A percentile compares a stretch with the other conserved stretches of the same genome.
phyloP scores from a whole-genome alignment of 2,329 filamentous ascomycete genomes.

The Triangularia setosa region DNA sequence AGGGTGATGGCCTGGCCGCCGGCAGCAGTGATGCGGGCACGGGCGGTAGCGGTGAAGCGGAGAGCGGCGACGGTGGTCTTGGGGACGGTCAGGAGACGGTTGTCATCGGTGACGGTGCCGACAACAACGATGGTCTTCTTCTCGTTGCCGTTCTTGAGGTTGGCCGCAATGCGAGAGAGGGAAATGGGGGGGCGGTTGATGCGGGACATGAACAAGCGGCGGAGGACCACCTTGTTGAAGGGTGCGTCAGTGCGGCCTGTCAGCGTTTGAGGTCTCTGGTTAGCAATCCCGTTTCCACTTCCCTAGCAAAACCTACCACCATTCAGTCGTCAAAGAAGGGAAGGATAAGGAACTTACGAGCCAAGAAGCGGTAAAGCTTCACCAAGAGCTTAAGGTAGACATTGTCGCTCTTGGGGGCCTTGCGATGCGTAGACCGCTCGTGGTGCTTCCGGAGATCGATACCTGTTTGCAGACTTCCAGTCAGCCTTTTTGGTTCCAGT shows the following conservation, averaged over 20 bases:
- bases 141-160: slow-evolving; percentile 60
- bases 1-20: slow-evolving; percentile 94
- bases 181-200: slow-evolving; percentile 97
- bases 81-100: slow-evolving; percentile 83
- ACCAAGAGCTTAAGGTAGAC: slow-evolving; percentile 95
- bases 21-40: slow-evolving; percentile 86
- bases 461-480: slow-evolving; percentile 46
- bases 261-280: background rate
- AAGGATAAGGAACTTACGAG: slow-evolving; percentile 59
- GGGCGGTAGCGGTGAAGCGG: slow-evolving; percentile 93
- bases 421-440: slow-evolving; percentile 73
- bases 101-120: slow-evolving; percentile 96
- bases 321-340: background rate
- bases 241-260: slow-evolving; percentile 88
- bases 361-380: slow-evolving; percentile 96
- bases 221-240: slow-evolving; percentile 99
- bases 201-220: slow-evolving; percentile 96
- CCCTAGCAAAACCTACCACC: too few species aligned
- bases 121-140: slow-evolving; percentile 91
- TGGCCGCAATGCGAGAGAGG: slow-evolving; percentile 80
- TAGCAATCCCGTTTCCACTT: background rate
- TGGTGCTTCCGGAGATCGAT: slow-evolving; percentile 70
- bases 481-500: slow-evolving; percentile 59
- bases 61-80: slow-evolving; percentile 93
- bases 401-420: slow-evolving; percentile 97